Evolutionary conservation across 805 yeast species (phyloP).

Genomic region (Zygosaccharomyces bisporus): DNA sequence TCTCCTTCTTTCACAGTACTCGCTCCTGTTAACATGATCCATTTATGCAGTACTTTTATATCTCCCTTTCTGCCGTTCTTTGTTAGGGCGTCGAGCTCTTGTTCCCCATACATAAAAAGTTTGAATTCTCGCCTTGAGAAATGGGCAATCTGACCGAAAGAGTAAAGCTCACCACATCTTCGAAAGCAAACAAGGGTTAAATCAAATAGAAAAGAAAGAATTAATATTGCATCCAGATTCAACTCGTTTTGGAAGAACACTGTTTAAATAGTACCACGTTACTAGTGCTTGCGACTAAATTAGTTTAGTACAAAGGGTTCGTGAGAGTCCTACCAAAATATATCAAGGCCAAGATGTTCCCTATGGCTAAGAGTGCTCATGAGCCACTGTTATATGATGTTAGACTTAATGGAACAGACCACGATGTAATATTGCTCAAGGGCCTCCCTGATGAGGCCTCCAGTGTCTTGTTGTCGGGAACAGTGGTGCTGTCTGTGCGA

Average conservation of each 20-base stretch:
- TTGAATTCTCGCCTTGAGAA: slow-evolving; percentile 4
- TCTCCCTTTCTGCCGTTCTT: neutral
- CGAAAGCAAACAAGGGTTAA: slow-evolving; percentile 2
- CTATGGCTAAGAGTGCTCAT: slow-evolving; percentile 20
- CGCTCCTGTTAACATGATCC: slow-evolving; percentile 36
- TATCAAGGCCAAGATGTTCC: slow-evolving; percentile 9
- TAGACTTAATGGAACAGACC: slow-evolving; percentile 62
- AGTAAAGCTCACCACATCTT: slow-evolving; percentile 5
- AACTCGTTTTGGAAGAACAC: neutral
- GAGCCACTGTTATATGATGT: slow-evolving; percentile 45
- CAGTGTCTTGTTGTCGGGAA: slow-evolving; percentile 71
- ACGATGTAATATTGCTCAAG: slow-evolving; percentile 74
- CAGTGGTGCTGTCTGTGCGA: slow-evolving; percentile 65
- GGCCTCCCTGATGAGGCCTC: slow-evolving; percentile 78
- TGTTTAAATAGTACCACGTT: neutral
- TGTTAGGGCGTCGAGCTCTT: neutral
- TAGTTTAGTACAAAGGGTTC: neutral
- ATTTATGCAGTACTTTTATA: neutral
- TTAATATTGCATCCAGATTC: neutral
- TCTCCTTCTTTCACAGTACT: slow-evolving; percentile 66
- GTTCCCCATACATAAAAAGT: neutral
- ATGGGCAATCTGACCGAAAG: slow-evolving; percentile 6
- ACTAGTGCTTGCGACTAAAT: neutral
- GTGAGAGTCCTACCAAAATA: neutral
- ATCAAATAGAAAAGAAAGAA: neutral